Base-by-base conservation (phyloP, 306 rosid genomes). In the Quercus mongolica region DNA sequence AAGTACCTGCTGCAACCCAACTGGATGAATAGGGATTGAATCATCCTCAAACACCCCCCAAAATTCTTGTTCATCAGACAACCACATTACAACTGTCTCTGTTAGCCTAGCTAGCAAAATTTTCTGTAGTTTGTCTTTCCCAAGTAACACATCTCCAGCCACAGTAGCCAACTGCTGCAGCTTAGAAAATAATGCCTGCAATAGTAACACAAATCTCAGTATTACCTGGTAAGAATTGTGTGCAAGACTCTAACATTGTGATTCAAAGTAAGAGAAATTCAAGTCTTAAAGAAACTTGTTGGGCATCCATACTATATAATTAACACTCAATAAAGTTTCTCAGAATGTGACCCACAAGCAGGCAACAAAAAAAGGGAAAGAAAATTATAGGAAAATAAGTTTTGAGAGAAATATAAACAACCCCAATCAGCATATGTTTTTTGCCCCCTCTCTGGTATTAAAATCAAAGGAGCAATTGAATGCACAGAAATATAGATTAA, bases 71-170 rank as follows among this genome's bases (percentile, higher is more conserved):
- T 93, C 99, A 79, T 90, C 97, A 18, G 97, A 91, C 85, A 95
- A 78, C 99, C 99, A 95, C 87, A 95, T 95, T 69, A 95, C 88
- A 80, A 95, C 93, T 25, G 99, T 95, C 92, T 95, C 99, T 13
- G 99, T 95, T 68, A 95, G 82, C 85, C 99, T 89, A 46, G 99
- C 99, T 74, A 95, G 97, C 87, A 95, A 89, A 85, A 89, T 90
- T 82, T 95, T 95, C 85, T 95, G 98, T 82, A 95, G 88, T 83
- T 90, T 93, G 30, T 95, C 97, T 85, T 86, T 95, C 81, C 96
- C 99, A 73, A 80, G 92, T 74, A 95, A 86, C 46, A 95, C 99
- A 84, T 95, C 98, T 70, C 97, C 98, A 8, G 99, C 99, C 78
- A 95, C 94, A 78, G 88, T 90, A 61, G 99, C 94, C 79, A 95